Conservation (phyloP, 2,329 filamentous ascomycete genomes). For the Ceratocystis colombiana region DNA sequence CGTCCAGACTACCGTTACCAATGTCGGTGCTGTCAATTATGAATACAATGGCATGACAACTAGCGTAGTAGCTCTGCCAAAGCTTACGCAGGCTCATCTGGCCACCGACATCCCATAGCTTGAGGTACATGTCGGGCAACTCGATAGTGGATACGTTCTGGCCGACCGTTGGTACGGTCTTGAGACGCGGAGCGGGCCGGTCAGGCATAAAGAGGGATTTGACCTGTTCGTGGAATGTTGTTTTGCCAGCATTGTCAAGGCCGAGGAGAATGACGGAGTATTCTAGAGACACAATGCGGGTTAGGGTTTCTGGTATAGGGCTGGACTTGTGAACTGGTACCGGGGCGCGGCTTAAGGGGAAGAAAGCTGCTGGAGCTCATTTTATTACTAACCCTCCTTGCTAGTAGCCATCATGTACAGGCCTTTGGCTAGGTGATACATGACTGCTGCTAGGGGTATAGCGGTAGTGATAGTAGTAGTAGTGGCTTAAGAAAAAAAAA, state of each 20-base stretch:
- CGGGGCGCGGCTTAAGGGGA: neutral
- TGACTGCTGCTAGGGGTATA: conserved; percentile 33
- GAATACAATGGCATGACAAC: conserved; percentile 94
- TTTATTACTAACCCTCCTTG: conserved; percentile 64
- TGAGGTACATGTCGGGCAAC: conserved; percentile 89
- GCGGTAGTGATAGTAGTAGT: no score
- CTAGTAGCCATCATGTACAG: conserved; percentile 91
- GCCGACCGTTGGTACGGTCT: conserved; percentile 92
- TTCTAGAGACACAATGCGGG: conserved; percentile 44
- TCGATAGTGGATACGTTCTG: conserved; percentile 92
- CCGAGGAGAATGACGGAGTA: conserved; percentile 96
- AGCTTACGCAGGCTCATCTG: conserved; percentile 80
- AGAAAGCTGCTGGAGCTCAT: neutral
- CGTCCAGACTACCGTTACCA: conserved; percentile 62
- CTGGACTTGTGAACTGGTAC: no score
- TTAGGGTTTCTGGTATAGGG: conserved; percentile 16
- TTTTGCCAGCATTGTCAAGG: conserved; percentile 97
- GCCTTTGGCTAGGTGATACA: conserved; percentile 95
- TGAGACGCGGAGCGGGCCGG: conserved; percentile 54
- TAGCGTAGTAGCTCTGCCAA: conserved; percentile 93
- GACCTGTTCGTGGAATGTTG: conserved; percentile 92
- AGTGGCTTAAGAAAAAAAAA: neutral
- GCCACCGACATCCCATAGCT: conserved; percentile 96
- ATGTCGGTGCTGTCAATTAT: conserved; percentile 94
- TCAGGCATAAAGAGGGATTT: conserved; percentile 71